Evolutionary conservation across 176 grass and related monocot species (phyloP).

Genomic region (Aegilops umbellulata): DNA sequence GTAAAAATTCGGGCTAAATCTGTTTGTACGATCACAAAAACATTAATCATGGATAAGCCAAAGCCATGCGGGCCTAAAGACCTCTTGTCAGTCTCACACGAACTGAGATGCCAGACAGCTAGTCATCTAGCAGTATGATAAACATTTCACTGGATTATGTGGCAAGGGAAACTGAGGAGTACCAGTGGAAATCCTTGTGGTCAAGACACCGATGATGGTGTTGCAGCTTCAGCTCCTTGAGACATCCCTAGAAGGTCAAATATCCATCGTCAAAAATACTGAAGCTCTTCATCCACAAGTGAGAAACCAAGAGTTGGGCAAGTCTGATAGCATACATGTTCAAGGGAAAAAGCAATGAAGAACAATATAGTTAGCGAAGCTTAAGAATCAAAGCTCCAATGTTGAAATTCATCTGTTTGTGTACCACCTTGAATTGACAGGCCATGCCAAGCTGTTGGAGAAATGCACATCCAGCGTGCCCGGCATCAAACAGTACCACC

Average conservation of each 20-base stretch:
- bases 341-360: not conserved
- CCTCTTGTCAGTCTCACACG: not conserved
- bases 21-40: too few species aligned
- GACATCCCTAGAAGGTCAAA: slow-evolving; percentile 21
- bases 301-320: slow-evolving; percentile 58
- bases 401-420: too few species aligned
- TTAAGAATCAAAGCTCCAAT: not conserved
- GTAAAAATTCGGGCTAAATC: too few species aligned
- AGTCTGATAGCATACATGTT: slow-evolving; percentile 10
- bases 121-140: not conserved
- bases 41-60: too few species aligned
- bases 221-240: too few species aligned
- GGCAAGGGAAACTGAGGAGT: too few species aligned
- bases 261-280: slow-evolving; percentile 8
- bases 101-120: not conserved
- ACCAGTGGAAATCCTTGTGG: not conserved
- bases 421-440: slow-evolving; percentile 57
- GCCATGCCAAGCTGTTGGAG: slow-evolving; percentile 54
- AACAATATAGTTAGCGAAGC: not conserved
- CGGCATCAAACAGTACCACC: slow-evolving; percentile 52
- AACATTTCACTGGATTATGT: not conserved
- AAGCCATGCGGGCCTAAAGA: too few species aligned
- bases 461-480: slow-evolving; percentile 50
- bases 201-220: too few species aligned
- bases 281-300: slow-evolving; percentile 44